Base-by-base conservation (phyloP, 164 flowering plant species). In the Dillenia suffruticosa region DNA sequence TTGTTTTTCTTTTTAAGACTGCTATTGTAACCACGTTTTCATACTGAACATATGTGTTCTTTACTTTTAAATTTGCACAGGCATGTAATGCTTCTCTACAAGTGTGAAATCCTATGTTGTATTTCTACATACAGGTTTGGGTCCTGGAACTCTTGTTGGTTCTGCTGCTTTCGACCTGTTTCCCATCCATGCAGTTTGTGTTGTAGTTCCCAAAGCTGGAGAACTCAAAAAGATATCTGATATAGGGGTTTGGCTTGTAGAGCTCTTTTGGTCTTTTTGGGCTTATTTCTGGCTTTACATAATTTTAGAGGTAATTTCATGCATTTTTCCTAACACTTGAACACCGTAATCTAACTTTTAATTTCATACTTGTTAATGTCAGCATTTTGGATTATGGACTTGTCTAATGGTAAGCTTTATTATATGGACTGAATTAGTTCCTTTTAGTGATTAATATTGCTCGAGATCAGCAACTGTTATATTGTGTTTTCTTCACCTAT, bases 211-310 rank as follows among this genome's bases (percentile, higher is more conserved):
- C 11, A 93, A 84, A 74, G 92, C 84, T 51, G 98, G 92, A 68
- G 82, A 84, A 65, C 57, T 85, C 69, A 90, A 93, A 70, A 90
- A 87, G 74, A 93, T 93, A 71, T 77, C 97, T 58, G 97, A 90
- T 72, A 9, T 93, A 53, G 98, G 98, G 61, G 97, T 93, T 49
- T 90, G 98, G 97, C 81, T 93, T 14, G 90, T 93, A 19, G 96
- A 90, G 81, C 90, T 93, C 58, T 79, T 85, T 79, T 93, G 98
- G 96, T 93, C 98, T 55, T 93, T 93, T 68, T 93, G 98, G 97
- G 97, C 97, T 57, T 92, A 90, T 68, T 66, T 85, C 54, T 93
- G 98, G 97, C 78, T 93, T 9, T 93, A 93, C 69, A 90, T 90
- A 59, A 93, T 88, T 58, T 68, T 93, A 54, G 82, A 93, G 98